Base-by-base conservation (phyloP, 495 filamentous ascomycete species). In the Penicillium fimorum region DNA sequence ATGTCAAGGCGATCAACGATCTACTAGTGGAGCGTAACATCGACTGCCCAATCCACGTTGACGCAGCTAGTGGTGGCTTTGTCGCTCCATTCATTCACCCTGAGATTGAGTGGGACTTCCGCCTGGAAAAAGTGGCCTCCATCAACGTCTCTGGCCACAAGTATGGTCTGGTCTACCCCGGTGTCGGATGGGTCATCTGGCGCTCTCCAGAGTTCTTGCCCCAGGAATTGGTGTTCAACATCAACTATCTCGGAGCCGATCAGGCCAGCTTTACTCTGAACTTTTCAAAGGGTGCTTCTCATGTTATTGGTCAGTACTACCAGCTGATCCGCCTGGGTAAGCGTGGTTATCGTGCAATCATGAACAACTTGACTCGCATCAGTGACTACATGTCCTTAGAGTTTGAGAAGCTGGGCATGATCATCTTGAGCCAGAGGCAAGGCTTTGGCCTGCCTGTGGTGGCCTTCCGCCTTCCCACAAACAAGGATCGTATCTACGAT, bases 261-360 rank as follows among this genome's bases (percentile, higher is more conserved):
- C 92, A 96, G 73, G 85, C 91, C n/a, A 95, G 90, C 50, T 96
- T 96, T 79, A 96, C 92, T n/a, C 82, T 96, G 49, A 96, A 96
- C 78, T 96, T 96, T 79, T 91, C 87, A 69, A 93, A 94, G 71
- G 92, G 92, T 54, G 92, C 92, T 43, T 86, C 86, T 38, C 92
- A 96, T 63, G 85, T 96, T 59, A 96, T 96, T 65, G 92, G 92
- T 30, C 92, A 96, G 71, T 96, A 96, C 76, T 96, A 96, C 76
- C 92, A 96, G 69, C 76, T 96, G 68, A 94, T 96, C 73, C 88
- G 92, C 10, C 83, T 96, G 8, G 92, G 92, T 46, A 92, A 94
- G 79, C 84, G 85, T 62, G 92, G 92, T 13, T 96, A 94, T 77
- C 79, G 85, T 18, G 75, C 86, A 50, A 92, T 95, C 75, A 96